phyloP scores from a whole-genome alignment of 2,329 filamentous ascomycete species.

The Trichoderma lentiforme region DNA sequence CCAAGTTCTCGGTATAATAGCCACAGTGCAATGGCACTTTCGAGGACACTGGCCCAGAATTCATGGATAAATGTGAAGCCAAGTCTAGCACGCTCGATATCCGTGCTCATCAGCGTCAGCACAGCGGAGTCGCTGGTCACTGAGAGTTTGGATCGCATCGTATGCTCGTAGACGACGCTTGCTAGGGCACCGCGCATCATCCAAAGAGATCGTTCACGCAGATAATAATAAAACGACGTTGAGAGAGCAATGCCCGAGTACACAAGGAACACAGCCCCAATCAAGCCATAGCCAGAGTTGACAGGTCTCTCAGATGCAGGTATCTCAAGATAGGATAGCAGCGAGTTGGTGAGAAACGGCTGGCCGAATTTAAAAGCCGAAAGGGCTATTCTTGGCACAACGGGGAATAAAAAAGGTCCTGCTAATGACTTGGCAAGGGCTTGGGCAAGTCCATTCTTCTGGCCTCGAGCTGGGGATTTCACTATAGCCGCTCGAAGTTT shows the following conservation, averaged over 20 bases:
- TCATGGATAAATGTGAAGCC: slow-evolving; percentile 39
- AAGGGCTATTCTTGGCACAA: slow-evolving; percentile 32
- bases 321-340: slow-evolving; percentile 34
- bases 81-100: slow-evolving; percentile 41
- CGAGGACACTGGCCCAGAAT: slow-evolving; percentile 39
- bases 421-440: slow-evolving; percentile 24
- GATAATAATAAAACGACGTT: background rate
- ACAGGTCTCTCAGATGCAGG: slow-evolving; percentile 14
- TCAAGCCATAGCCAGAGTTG: slow-evolving; percentile 40
- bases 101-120: slow-evolving; percentile 47
- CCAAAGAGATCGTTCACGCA: background rate
- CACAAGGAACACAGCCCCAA: slow-evolving; percentile 39
- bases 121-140: slow-evolving; percentile 38
- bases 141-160: slow-evolving; percentile 30
- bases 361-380: slow-evolving; percentile 36
- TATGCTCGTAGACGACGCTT: slow-evolving; percentile 35
- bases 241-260: slow-evolving; percentile 40
- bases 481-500: background rate
- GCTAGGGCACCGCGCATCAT: slow-evolving; percentile 31
- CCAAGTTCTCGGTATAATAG: slow-evolving; percentile 47
- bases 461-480: background rate
- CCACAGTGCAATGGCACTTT: slow-evolving; percentile 45
- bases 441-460: background rate
- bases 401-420: slow-evolving; percentile 29
- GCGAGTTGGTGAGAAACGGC: slow-evolving; percentile 41